Evolutionary conservation across 2,329 filamentous ascomycete genomes (phyloP).

Genomic region (Lasiodiplodia gonubiensis): DNA sequence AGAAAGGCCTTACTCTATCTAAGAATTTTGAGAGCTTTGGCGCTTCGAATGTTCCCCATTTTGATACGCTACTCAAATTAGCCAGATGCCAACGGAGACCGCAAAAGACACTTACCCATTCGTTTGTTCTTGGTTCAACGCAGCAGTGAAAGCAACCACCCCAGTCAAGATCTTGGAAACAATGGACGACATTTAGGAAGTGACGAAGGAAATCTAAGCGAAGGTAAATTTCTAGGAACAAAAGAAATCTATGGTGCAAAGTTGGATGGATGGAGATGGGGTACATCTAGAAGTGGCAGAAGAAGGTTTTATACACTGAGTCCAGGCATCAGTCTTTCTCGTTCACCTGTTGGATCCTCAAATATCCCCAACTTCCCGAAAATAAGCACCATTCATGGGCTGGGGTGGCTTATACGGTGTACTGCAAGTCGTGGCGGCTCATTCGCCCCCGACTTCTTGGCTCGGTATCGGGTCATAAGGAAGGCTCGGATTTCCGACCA

Average conservation of each 20-base stretch:
- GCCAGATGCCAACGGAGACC: neutral
- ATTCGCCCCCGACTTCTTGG: neutral
- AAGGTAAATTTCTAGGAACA: neutral
- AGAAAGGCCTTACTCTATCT: neutral
- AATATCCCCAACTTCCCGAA: neutral
- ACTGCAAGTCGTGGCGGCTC: neutral
- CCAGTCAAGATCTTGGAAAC: slow-evolving; percentile 3
- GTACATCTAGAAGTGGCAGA: neutral
- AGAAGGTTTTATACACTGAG: neutral
- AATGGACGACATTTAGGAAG: neutral
- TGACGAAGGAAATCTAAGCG: neutral
- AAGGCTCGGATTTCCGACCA: neutral
- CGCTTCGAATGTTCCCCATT: neutral
- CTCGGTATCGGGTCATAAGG: neutral
- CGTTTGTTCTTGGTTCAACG: neutral
- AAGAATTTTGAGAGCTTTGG: neutral
- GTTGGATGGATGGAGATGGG: neutral
- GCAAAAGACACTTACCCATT: neutral
- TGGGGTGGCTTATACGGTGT: neutral
- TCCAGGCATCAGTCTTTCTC: neutral
- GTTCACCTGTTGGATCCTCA: neutral
- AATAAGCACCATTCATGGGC: neutral
- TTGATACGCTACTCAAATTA: neutral
- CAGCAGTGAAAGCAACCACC: neutral
- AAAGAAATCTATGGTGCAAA: neutral